phyloP scores from a whole-genome alignment of 78 protist genomes.

The Pigoraptor vietnamica region DNA sequence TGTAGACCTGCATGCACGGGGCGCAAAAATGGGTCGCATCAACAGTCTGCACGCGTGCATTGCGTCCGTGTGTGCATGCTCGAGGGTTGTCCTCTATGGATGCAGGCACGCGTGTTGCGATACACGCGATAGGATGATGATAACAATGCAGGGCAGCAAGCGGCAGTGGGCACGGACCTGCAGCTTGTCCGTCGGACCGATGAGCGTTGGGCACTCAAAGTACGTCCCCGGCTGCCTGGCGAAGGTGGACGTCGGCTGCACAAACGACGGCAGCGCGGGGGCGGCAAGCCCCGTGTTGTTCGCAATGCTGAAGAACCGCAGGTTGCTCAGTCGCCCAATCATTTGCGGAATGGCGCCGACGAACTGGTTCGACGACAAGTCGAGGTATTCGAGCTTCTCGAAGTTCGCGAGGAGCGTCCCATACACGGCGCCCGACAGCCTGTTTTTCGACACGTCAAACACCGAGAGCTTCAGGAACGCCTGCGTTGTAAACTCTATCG shows the following conservation, averaged over 20 bases:
- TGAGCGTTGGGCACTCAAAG: neutral
- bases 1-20: neutral
- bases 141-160: too few relatives aligned
- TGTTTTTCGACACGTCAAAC: neutral
- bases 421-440: neutral
- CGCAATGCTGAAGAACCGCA: neutral
- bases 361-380: neutral
- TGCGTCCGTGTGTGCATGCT: too few relatives aligned
- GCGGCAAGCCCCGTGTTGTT: neutral
- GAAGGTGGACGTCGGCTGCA: neutral
- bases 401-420: neutral
- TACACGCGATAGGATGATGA: too few relatives aligned
- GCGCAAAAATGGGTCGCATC: too few relatives aligned
- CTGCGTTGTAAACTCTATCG: neutral
- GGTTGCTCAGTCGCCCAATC: neutral
- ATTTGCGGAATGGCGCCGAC: neutral
- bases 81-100: too few relatives aligned
- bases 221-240: neutral
- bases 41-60: too few relatives aligned
- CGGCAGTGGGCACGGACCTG: too few relatives aligned
- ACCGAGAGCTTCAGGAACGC: neutral
- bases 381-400: neutral
- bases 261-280: neutral
- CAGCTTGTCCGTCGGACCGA: neutral
- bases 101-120: neutral